These are phyloP conservation scores for Perkinsus marinus DNA, from an alignment of 169 alveolate species.

Conservation along the genomic window DNA sequence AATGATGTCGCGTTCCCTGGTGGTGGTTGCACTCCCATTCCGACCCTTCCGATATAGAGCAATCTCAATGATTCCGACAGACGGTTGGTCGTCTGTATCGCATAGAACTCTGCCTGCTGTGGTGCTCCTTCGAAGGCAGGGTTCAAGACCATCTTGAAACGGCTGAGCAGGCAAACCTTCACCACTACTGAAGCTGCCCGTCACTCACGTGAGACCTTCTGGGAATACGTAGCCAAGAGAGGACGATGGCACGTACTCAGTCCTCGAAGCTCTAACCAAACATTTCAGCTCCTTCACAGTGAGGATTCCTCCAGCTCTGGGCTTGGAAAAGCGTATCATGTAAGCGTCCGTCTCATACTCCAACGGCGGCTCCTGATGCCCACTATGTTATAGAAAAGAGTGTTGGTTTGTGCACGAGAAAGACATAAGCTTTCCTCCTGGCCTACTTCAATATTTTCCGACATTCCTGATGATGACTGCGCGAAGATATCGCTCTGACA, in stretches of 20 bases:
- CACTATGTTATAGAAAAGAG: too few relatives aligned
- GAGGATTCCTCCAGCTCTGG: too few relatives aligned
- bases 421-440: too few relatives aligned
- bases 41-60: not conserved
- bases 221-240: not conserved
- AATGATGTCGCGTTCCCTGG: not conserved
- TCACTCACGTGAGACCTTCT: not conserved
- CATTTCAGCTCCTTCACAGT: not conserved
- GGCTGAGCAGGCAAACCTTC: not conserved
- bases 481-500: too few relatives aligned
- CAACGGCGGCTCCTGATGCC: too few relatives aligned
- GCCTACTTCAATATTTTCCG: too few relatives aligned
- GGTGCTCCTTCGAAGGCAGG: not conserved
- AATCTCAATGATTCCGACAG: not conserved
- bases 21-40: not conserved
- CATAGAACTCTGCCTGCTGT: not conserved
- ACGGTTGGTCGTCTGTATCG: not conserved
- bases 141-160: not conserved
- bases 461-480: too few relatives aligned
- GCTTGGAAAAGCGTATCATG: too few relatives aligned
- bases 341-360: too few relatives aligned
- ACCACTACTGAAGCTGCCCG: not conserved
- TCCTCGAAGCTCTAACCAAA: not conserved
- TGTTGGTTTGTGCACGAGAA: too few relatives aligned
- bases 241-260: not conserved